Conservation (phyloP, 495 filamentous ascomycete genomes). For the Penicillium cataractarum region DNA sequence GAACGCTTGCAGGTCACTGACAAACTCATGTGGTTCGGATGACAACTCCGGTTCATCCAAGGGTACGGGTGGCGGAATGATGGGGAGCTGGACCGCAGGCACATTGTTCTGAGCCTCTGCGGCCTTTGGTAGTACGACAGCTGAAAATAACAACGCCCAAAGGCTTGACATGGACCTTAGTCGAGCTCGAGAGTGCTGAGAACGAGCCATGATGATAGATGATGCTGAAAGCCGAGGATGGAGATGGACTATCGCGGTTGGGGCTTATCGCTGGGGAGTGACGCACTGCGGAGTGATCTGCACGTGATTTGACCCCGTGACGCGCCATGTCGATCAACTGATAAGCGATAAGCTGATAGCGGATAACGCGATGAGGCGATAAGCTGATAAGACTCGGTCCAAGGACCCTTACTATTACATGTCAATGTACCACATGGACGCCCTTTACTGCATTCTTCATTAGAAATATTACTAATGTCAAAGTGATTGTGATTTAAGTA, state of each 20-base stretch:
- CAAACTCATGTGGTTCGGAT: constrained; percentile 41
- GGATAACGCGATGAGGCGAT: not conserved
- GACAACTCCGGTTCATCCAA: constrained; percentile 23
- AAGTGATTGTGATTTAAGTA: not conserved
- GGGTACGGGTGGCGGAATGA: constrained; percentile 41
- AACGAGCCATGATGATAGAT: constrained; percentile 17
- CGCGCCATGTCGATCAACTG: not conserved
- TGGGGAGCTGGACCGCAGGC: constrained; percentile 27
- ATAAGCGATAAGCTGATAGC: not conserved
- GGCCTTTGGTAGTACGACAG: constrained; percentile 25
- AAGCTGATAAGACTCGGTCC: not conserved
- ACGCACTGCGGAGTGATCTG: constrained; percentile 15
- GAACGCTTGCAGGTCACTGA: constrained; percentile 26
- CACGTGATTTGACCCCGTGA: constrained; percentile 18
- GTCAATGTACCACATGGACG: not conserved
- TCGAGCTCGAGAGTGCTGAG: constrained; percentile 21
- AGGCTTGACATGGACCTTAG: constrained; percentile 17
- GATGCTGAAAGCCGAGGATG: constrained; percentile 23
- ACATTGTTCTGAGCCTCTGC: constrained; percentile 28
- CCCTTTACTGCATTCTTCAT: not conserved
- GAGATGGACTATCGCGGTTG: constrained; percentile 17
- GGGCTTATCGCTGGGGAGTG: constrained; percentile 15
- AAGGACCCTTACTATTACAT: not conserved
- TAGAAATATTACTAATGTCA: not conserved
- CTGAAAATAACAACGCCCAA: constrained; percentile 28